Evolutionary conservation across 1,139 yeast species (phyloP).

Genomic region (Pichia sp.): DNA sequence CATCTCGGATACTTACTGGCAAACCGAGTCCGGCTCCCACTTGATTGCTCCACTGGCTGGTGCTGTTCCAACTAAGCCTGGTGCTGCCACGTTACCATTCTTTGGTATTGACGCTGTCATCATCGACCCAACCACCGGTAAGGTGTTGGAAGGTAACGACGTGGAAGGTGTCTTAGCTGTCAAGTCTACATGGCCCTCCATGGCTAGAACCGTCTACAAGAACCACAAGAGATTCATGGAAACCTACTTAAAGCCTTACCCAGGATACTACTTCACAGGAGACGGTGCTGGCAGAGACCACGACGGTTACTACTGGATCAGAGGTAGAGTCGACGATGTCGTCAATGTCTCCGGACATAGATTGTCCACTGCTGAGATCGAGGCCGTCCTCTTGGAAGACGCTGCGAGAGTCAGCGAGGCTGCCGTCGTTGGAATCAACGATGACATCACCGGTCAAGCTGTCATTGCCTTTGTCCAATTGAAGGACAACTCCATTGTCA

Average conservation of each 20-base stretch:
- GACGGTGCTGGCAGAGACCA: slow-evolving; percentile 98
- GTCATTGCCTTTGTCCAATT: slow-evolving; percentile 90
- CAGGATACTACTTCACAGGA: slow-evolving; percentile 96
- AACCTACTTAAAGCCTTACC: slow-evolving; percentile 92
- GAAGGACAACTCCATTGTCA: slow-evolving; percentile 50
- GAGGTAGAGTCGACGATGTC: slow-evolving; percentile 98
- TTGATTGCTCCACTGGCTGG: slow-evolving; percentile 95
- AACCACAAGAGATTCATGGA: slow-evolving; percentile 88
- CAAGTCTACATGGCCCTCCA: slow-evolving; percentile 91
- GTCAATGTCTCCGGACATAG: slow-evolving; percentile 98
- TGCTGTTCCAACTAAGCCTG: slow-evolving; percentile 92
- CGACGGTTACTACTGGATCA: slow-evolving; percentile 97
- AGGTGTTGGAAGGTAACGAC: slow-evolving; percentile 79
- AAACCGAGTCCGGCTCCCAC: slow-evolving; percentile 96
- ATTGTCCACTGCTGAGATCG: slow-evolving; percentile 95
- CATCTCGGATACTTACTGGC: slow-evolving; percentile 97
- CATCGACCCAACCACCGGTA: slow-evolving; percentile 88
- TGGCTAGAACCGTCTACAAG: slow-evolving; percentile 95
- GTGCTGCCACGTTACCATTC: slow-evolving; percentile 94
- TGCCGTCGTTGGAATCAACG: slow-evolving; percentile 92
- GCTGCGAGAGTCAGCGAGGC: slow-evolving; percentile 73
- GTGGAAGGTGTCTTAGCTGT: slow-evolving; percentile 95
- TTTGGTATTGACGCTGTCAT: slow-evolving; percentile 89
- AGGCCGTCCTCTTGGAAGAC: slow-evolving; percentile 83
- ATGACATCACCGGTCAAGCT: slow-evolving; percentile 97